Percentiles rank a stretch among this genome's conserved stretches.
These are phyloP conservation scores for Naganishia vaughanmartiniae DNA, from an alignment of 768 basidiomycete species.

Conservation along the genomic window DNA sequence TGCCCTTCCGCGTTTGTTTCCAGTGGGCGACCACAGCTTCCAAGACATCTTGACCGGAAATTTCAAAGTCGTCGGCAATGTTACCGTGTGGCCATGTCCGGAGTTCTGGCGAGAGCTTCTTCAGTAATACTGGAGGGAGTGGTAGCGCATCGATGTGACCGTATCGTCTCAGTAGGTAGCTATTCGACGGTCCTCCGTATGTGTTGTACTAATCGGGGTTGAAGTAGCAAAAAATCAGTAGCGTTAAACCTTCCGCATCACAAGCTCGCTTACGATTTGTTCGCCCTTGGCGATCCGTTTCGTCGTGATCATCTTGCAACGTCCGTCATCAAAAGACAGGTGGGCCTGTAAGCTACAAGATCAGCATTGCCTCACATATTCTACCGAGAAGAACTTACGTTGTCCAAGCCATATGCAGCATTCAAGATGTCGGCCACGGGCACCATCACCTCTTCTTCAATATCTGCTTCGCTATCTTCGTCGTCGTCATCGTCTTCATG, in stretches of 20 bases:
- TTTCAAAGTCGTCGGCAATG: slow-evolving; percentile 48
- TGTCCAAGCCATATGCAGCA: slow-evolving; percentile 77
- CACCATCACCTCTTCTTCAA: slow-evolving; percentile 78
- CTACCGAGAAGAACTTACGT: slow-evolving; percentile 58
- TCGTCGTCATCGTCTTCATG: slow-evolving; percentile 50
- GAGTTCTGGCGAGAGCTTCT: slow-evolving; percentile 23
- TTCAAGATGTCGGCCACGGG: slow-evolving; percentile 96
- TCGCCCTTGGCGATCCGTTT: slow-evolving; percentile 69
- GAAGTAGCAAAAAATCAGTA: neutral
- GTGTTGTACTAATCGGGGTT: slow-evolving; percentile 75
- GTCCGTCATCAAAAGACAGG: slow-evolving; percentile 70
- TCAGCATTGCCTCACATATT: neutral
- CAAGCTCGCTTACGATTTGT: slow-evolving; percentile 69
- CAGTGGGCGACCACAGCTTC: slow-evolving; percentile 40
- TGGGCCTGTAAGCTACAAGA: slow-evolving; percentile 62
- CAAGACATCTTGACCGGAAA: slow-evolving; percentile 40
- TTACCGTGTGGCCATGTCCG: slow-evolving; percentile 45
- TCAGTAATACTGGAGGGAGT: slow-evolving; percentile 28
- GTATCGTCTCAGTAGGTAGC: slow-evolving; percentile 87
- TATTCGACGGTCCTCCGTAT: slow-evolving; percentile 87
- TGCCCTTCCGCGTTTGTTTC: slow-evolving; percentile 17
- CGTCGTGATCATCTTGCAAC: slow-evolving; percentile 68
- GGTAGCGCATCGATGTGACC: slow-evolving; percentile 82
- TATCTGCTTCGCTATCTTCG: slow-evolving; percentile 60
- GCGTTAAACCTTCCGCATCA: neutral